Evolutionary conservation across 495 filamentous ascomycete species (phyloP), one percentile per base, ranked within the genome.

Genomic region (Jackrogersella minutella): DNA sequence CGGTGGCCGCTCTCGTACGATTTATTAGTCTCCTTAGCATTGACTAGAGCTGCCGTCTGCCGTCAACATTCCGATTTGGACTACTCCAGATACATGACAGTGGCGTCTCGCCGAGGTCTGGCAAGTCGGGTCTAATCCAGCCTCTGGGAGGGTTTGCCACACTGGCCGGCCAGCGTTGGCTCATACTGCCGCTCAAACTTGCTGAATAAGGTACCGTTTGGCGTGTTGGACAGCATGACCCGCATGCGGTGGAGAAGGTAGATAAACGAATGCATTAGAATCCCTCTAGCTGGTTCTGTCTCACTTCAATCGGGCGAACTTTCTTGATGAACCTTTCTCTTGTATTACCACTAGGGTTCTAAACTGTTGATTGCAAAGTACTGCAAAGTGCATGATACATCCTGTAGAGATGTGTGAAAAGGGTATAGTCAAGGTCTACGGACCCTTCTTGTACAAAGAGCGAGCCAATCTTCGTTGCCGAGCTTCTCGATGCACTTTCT

Each of bases 211-310:
- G 58, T 62, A 66, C 62, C 54, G 58, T 59, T 59, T 62, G 67
- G 52, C 67, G 66, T 71, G 72, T 71, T 64, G 39, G 64, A 73
- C 67, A 46, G 64, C 59, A 66, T 69, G 70, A 44, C 61, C n/a
- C 66, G 57, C 62, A 63, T 74, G 66, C 47, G 51, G 68, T 70
- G 72, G 72, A 69, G 70, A 72, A 70, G 47, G 37, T 31, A 74
- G 69, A 73, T 68, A 62, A 66, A 70, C 60, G 70, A 67, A 66
- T 69, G 64, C 64, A 61, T 30, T 56, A 30, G 64, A 73, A 69
- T 64, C 62, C 56, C 68, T 59, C 67, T 66, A 62, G 58, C 63
- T 68, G 62, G 53, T 44, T 64, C 55, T 68, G 72, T 71, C 66
- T 66, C 65, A 72, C 72, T 46, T 64, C 53, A 73, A 55, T 71